Base-by-base conservation (phyloP, 2,329 filamentous ascomycete genomes). In the Dactylella cylindrospora region DNA sequence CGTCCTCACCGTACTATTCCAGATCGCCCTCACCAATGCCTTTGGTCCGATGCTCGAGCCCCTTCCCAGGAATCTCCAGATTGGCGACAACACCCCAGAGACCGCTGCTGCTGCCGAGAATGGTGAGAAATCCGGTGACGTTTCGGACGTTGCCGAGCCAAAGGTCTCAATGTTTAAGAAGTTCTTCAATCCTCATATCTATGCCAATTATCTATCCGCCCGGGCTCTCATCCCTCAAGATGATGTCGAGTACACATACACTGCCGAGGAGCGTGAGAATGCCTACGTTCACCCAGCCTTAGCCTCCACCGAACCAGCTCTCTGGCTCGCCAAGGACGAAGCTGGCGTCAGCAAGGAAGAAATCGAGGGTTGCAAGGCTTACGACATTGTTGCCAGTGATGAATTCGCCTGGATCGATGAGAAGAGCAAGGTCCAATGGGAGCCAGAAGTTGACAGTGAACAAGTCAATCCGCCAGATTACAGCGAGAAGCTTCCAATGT, bases 321-420 rank as follows among this genome's bases (percentile, higher is more conserved):
- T 95, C n/a, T 95, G 90, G 90, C 86, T 95, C 50, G 88, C 90
- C 0, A 78, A 81, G 55, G 90, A 95, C 69, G 74, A 79, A 1
- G 80, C 83, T 19, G 86, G 88, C 7, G 80, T 95, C 33, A 88
- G 84, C 49, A 78, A 78, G 68, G 86, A 94, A 71, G 90, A 95
- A 73, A 78, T 93, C 47, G 77, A 77, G 9, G 86, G 93, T 68
- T 86, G 86, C 0, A 60, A 62, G 22, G 77, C 77, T 66, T 81
- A 80, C 68, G 79, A 87, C 25, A 86, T 89, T 23, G 81, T 84
- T 1, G 91, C 94, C 66, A 90, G 86, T 0, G 89, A 95, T 67
- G 85, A 88, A 66, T 85, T 84, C 13, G 85, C 85, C 36, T 79
- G 75, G 43, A 73, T 91, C 44, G 78, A 86, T 68, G 85, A 86